A percentile compares a stretch with the other conserved stretches of the same genome.
phyloP scores from a whole-genome alignment of 2,329 filamentous ascomycete genomes.

The Clonostachys rosea region DNA sequence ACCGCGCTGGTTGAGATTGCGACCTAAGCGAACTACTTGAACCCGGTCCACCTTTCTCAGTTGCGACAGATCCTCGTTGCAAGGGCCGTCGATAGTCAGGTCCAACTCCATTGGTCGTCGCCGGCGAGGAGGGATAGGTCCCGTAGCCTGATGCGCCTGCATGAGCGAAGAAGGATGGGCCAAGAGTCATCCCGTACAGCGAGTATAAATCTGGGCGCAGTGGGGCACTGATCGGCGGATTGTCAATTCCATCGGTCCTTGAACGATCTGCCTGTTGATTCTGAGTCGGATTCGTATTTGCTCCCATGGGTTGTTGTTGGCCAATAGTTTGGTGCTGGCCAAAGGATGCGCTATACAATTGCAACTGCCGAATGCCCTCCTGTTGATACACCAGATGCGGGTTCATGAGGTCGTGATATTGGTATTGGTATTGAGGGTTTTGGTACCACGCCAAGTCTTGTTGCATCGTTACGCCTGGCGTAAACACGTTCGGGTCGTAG shows the following conservation, averaged over 20 bases:
- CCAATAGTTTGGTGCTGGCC: slow-evolving; percentile 24
- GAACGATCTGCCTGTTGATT: slow-evolving; percentile 41
- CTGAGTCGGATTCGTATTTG: slow-evolving; percentile 16
- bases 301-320: slow-evolving; percentile 22
- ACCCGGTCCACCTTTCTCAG: slow-evolving; percentile 39
- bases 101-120: slow-evolving; percentile 30
- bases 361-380: slow-evolving; percentile 25
- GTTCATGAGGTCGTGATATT: slow-evolving; percentile 19
- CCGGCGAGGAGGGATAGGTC: slow-evolving; percentile 53
- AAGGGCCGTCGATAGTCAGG: slow-evolving; percentile 53
- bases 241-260: slow-evolving; percentile 60
- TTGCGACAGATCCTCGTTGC: slow-evolving; percentile 46
- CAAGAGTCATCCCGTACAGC: slow-evolving; percentile 36
- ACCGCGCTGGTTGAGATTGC: slow-evolving; percentile 59
- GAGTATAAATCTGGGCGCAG: slow-evolving; percentile 52
- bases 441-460: slow-evolving; percentile 48
- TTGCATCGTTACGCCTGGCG: slow-evolving; percentile 33
- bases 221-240: slow-evolving; percentile 54
- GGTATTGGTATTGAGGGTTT: slow-evolving; percentile 25
- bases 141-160: slow-evolving; percentile 32
- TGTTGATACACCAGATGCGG: slow-evolving; percentile 33
- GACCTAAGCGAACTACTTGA: slow-evolving; percentile 56
- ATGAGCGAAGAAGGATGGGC: slow-evolving; percentile 41
- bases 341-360: slow-evolving; percentile 16
- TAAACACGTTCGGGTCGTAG: slow-evolving; percentile 42